Conservation (phyloP, 495 filamentous ascomycete species). For the Rostrohypoxylon terebratum region DNA sequence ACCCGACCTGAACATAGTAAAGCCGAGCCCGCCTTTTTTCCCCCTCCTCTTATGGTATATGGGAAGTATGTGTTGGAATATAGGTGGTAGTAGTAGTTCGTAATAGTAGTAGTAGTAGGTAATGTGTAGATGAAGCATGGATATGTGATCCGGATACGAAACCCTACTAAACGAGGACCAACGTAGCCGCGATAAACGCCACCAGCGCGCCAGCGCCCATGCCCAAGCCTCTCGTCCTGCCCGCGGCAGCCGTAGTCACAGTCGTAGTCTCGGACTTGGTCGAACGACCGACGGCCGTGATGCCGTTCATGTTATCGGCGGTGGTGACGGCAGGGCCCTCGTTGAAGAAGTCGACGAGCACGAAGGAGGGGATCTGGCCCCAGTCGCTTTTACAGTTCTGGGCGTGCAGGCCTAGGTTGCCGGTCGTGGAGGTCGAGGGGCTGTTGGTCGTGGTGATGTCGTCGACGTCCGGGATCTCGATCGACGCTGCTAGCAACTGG, state of each 20-base stretch:
- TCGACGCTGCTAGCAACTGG: slow-evolving; percentile 65
- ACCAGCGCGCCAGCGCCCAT: slow-evolving; percentile 47
- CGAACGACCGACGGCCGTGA: slow-evolving; percentile 55
- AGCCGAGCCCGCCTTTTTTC: slow-evolving; percentile 11
- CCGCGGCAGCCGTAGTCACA: slow-evolving; percentile 27
- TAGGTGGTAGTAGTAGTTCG: too few species aligned
- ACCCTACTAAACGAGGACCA: slow-evolving; percentile 42
- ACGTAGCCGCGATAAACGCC: slow-evolving; percentile 48
- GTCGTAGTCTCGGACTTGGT: slow-evolving; percentile 17
- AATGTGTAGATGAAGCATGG: background rate
- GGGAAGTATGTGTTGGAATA: background rate
- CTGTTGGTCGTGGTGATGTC: slow-evolving; percentile 68
- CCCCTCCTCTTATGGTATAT: background rate
- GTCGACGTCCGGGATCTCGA: slow-evolving; percentile 67
- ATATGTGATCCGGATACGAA: too few species aligned
- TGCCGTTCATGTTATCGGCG: slow-evolving; percentile 69
- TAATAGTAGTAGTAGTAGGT: background rate
- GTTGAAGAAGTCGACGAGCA: slow-evolving; percentile 77
- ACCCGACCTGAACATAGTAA: slow-evolving; percentile 25
- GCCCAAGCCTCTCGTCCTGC: background rate
- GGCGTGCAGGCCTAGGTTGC: slow-evolving; percentile 70
- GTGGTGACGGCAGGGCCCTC: slow-evolving; percentile 68
- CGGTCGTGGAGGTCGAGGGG: slow-evolving; percentile 55
- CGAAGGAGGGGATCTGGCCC: slow-evolving; percentile 66
- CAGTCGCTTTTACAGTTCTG: slow-evolving; percentile 65